Evolutionary conservation across 1,284 basidiomycete species (phyloP), one percentile per base, ranked within the genome.

Genomic region (Cutaneotrichosporon dermatis): DNA sequence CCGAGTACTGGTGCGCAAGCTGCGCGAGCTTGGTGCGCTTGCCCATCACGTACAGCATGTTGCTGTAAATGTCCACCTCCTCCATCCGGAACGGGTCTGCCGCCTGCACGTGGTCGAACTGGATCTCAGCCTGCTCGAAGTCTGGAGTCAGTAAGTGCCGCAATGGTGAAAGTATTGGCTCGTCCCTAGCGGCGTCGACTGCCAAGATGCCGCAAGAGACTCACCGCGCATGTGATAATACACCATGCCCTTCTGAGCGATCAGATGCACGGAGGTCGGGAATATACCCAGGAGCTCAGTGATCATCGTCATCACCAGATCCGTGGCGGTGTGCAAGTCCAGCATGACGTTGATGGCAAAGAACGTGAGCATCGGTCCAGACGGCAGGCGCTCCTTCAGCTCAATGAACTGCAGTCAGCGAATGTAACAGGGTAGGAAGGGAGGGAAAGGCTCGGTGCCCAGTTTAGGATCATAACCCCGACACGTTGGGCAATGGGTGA

Each of bases 1-100:
- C 83, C 40, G 92, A 84, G 78, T 89, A 97, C 73, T 90, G 89
- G 72, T 96, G 92, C 9, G 95, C 95, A 33, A 99, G 83, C 72
- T 88, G 88, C 11, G 93, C 92, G 39, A 99, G 81, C 74, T 94
- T 92, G 37, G 91, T 82, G 43, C 85, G 84, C 68, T 92, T 92
- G 69, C 94, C 90, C 58, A 90, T 90, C 5, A 99, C 92, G 76
- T 98, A 99, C 44, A 99, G 83, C 70, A 98, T 95, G 74, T 99
- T 97, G 57, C 93, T 96, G 76, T 92, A 95, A 55, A 97, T 88
- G 73, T 98, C 95, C 54, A 99, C 88, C 68, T 97, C 92, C 67
- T 99, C 96, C 62, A 97, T 85, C 33, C 94, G 84, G 78, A 87
- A 89, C 4, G 94, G 94, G 74, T 98, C 94, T 44, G 88, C 74